Base-by-base conservation (phyloP, 2,329 filamentous ascomycete genomes). In the Teratosphaeria destructans region DNA sequence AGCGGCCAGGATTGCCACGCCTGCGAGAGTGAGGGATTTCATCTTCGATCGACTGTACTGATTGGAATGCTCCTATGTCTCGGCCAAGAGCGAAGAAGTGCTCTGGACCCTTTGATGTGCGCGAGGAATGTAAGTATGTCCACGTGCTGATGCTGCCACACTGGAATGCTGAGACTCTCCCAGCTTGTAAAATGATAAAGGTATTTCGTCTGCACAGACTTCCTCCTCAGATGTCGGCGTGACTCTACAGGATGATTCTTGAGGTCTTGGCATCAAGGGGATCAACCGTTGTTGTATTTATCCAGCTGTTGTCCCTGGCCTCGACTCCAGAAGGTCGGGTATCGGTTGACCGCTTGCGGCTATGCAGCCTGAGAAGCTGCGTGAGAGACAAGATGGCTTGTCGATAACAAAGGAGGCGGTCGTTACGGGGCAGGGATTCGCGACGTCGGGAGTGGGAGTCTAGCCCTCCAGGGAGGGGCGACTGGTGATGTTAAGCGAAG, bases 21-120 rank as follows among this genome's bases (percentile, higher is more conserved):
- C 59, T 34, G 59, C 59, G 16, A 64, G 57, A 16, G 59, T 60
- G 23, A 66, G 57, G 55, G 58, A 63, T 63, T 60, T 68, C 67
- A 68, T 68, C 55, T 49, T 49, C n/a, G 43, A 23, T 49, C 10
- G 16, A 19, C 16, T 23, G 43, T 19, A 23, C 23, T n/a, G 43
- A 49, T 10, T 49, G 43, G 43, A 49, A 49, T 49, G 54, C 57
- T 63, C 59, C 35, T 53, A 57, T 58, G 60, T 58, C 64, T 59
- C 56, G 58, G 58, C 58, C 43, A 49, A 6, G 43, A 49, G 43
- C 43, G 43, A 49, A 4, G 43, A 12, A 19, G 43, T 49, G 43
- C 16, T 14, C 37, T 5, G 16, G 43, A 23, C 16, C n/a, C 43
- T 10, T 49, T 49, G 43, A n/a, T 49, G n/a, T 49, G 43, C 19